Percentiles rank a stretch among this genome's conserved stretches.
Evolutionary conservation across 352 stramenopile species (phyloP).

Genomic region (Pythium insidiosum): DNA sequence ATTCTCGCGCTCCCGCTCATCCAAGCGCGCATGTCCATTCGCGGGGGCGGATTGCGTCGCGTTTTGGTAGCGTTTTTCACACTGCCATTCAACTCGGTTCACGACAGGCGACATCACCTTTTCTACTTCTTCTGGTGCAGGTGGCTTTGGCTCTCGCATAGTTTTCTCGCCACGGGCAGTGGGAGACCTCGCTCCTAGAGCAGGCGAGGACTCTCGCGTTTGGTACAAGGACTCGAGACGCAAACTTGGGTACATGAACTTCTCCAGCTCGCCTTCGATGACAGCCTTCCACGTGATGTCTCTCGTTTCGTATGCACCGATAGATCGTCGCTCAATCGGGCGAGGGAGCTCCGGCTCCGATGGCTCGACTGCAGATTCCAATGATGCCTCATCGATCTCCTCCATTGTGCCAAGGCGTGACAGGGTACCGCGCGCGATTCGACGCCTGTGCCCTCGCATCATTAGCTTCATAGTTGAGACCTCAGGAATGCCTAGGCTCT

Average conservation of each 20-base stretch:
- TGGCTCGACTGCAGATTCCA: too few species aligned
- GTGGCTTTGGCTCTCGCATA: constrained; percentile 16
- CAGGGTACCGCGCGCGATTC: too few species aligned
- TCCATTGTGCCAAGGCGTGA: too few species aligned
- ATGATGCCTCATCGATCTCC: too few species aligned
- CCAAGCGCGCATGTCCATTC: constrained; percentile 17
- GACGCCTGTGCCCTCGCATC: too few species aligned
- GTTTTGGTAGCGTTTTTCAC: constrained; percentile 31
- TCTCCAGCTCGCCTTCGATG: constrained; percentile 50
- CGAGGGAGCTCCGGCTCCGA: background rate
- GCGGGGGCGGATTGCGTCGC: constrained; percentile 10
- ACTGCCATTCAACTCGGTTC: constrained; percentile 39
- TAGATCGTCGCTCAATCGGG: constrained; percentile 13
- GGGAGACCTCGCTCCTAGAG: too few species aligned
- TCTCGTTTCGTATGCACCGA: constrained; percentile 43
- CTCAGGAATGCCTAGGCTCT: too few species aligned
- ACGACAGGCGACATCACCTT: constrained; percentile 21
- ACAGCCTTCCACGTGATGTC: constrained; percentile 55
- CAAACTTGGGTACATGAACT: constrained; percentile 72
- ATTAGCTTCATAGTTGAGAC: too few species aligned
- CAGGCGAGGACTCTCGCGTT: background rate
- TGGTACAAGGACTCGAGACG: constrained; percentile 40
- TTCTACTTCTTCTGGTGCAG: constrained; percentile 31
- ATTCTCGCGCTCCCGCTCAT: constrained; percentile 20
- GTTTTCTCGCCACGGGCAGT: background rate